Conservation (phyloP, 2,329 filamentous ascomycete genomes). For the Fusarium aywerte region DNA sequence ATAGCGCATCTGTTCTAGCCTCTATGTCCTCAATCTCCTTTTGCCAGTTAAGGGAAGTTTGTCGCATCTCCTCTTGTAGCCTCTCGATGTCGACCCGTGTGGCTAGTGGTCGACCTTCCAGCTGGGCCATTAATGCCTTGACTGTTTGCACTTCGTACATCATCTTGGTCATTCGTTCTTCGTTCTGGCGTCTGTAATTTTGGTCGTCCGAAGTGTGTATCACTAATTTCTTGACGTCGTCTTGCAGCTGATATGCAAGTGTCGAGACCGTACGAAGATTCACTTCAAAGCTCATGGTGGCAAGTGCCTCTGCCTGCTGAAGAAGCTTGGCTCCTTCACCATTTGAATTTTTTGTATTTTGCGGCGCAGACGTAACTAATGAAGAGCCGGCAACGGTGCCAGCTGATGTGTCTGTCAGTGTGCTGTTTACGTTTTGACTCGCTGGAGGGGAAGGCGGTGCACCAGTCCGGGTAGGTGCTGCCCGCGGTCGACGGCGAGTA, state of each 20-base stretch:
- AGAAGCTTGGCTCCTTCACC: conserved; percentile 26
- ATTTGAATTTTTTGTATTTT: background rate
- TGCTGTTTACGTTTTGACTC: conserved; percentile 8
- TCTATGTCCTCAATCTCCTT: conserved; percentile 43
- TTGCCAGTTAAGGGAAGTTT: conserved; percentile 31
- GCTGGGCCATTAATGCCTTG: conserved; percentile 41
- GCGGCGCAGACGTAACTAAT: background rate
- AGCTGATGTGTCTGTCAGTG: background rate
- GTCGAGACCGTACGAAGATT: conserved; percentile 47
- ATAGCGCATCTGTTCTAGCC: conserved; percentile 38
- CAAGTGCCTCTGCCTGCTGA: conserved; percentile 49
- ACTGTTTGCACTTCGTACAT: conserved; percentile 49
- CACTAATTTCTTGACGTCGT: conserved; percentile 46
- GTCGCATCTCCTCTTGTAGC: conserved; percentile 34
- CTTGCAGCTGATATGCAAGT: conserved; percentile 48
- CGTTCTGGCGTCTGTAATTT: conserved; percentile 46
- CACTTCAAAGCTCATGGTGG: conserved; percentile 53
- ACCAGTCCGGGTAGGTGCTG: conserved; percentile 16
- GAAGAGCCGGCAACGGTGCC: background rate
- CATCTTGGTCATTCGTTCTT: conserved; percentile 46
- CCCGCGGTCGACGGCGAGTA: conserved; percentile 23
- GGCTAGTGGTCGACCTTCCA: conserved; percentile 18
- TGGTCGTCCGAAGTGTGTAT: conserved; percentile 43
- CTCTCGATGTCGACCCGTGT: conserved; percentile 31
- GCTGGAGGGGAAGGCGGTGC: conserved; percentile 4